Base-by-base conservation (phyloP, 2,329 filamentous ascomycete species). In the Madurella fahalii region DNA sequence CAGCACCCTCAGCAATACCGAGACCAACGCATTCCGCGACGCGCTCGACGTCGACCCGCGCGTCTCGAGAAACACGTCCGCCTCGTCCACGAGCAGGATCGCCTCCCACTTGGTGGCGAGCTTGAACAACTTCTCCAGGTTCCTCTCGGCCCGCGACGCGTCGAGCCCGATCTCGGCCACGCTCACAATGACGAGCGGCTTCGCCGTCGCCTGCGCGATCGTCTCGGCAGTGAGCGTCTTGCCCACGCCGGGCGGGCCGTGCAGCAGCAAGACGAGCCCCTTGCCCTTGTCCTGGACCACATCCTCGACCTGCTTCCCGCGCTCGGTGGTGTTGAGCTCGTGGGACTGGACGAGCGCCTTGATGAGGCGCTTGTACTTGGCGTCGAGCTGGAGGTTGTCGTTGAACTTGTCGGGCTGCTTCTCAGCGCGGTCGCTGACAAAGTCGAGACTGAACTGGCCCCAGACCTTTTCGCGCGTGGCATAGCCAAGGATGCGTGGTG, bases 1-100 rank as follows among this genome's bases (percentile, higher is more conserved):
- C 25, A 76, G 69, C 2, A 65, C 71, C 15, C 73, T 49, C 17
- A 62, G 45, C 4, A 59, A 54, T 2, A 62, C 61, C 8, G 58
- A 61, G 5, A 62, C 57, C 12, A 61, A 50, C 3, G 60, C 59
- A 32, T 60, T 62, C 2, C 52, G 53, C 25, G 50, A 25, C 13
- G 55, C 40, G 15, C 53, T 42, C 13, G 54, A 57, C 32, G 47
- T 43, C 5, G 50, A 39, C 30, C 50, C 55, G 12, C 61, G 46
- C 5, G 56, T 58, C 42, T 57, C 57, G 4, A 58, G 45, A 11
- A 52, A 58, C 4, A 58, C 56, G 40, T 58, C 56, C 1, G 56
- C 56, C 25, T 58, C 56, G 40, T 66, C 62, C 13, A 62, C 47
- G 11, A 64, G 60, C n/a, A 67, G 52, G 40, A 68, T 59, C 1